Evolutionary conservation across 1,284 basidiomycete species (phyloP).

Genomic region (Apiotrichum siamense): DNA sequence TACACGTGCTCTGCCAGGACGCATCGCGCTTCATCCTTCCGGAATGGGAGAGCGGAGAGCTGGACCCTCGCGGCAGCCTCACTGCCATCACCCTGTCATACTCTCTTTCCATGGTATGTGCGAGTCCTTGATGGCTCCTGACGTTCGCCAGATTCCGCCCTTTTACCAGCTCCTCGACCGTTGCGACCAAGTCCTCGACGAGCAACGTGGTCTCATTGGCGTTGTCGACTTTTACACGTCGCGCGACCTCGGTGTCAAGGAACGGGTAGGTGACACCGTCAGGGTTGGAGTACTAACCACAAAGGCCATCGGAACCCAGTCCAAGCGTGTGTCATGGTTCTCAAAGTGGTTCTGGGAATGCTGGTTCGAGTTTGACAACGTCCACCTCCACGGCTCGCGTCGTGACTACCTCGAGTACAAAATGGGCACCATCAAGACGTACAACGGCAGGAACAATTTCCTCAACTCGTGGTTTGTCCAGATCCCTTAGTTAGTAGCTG

Average conservation of each 20-base stretch:
- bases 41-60: constrained; percentile 52
- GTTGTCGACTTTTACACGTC: constrained; percentile 79
- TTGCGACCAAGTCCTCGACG: constrained; percentile 63
- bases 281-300: constrained; percentile 1
- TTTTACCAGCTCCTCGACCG: constrained; percentile 66
- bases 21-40: constrained; percentile 65
- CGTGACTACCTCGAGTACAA: constrained; percentile 73
- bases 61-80: constrained; percentile 56
- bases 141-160: constrained; percentile 56
- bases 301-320: constrained; percentile 61
- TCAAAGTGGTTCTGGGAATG: constrained; percentile 75
- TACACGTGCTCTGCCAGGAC: constrained; percentile 69
- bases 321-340: constrained; percentile 66
- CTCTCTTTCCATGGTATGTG: constrained; percentile 62
- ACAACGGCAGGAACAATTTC: constrained; percentile 69
- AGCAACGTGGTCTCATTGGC: constrained; percentile 60
- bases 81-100: constrained; percentile 65
- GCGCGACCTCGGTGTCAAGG: constrained; percentile 55
- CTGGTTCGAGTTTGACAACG: constrained; percentile 75
- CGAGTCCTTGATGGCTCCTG: neutral
- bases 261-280: constrained; percentile 25
- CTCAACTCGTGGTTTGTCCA: constrained; percentile 63
- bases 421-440: constrained; percentile 68
- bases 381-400: constrained; percentile 62
- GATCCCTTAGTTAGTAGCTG: constrained; percentile 51